Percentiles rank a stretch among this genome's conserved stretches.
These are phyloP conservation scores for Coelastrella sp. DNA, from an alignment of 139 green algal genomes.

Conservation along the genomic window DNA sequence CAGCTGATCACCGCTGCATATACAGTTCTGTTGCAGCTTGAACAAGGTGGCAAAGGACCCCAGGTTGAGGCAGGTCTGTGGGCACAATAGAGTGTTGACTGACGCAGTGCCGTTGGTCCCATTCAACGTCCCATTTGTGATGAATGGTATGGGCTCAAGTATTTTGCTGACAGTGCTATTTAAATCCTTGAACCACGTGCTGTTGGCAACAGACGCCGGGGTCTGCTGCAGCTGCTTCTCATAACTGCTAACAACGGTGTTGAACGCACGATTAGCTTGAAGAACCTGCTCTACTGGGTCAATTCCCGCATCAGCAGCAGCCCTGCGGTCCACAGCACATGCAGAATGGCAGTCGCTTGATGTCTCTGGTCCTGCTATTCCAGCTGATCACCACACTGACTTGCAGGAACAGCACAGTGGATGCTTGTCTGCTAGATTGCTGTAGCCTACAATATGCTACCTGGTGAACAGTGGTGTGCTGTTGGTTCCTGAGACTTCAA, in stretches of 20 bases:
- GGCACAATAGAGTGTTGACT: conserved; percentile 33
- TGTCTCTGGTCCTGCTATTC: background rate
- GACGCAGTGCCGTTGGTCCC: background rate
- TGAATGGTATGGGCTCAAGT: background rate
- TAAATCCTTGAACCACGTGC: conserved; percentile 36
- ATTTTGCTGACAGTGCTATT: conserved; percentile 41
- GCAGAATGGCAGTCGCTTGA: background rate
- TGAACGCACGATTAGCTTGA: conserved; percentile 21
- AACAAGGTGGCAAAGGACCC: conserved; percentile 50
- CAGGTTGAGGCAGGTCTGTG: conserved; percentile 50
- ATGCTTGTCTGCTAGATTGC: too few species aligned
- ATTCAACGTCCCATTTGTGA: background rate
- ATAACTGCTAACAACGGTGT: conserved; percentile 40
- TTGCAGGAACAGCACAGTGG: background rate
- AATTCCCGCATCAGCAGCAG: background rate
- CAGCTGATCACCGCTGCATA: conserved; percentile 44
- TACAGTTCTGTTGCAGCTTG: conserved; percentile 46
- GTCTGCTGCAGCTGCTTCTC: conserved; percentile 20
- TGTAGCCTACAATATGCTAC: too few species aligned
- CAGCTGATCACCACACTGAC: background rate
- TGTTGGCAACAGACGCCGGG: conserved; percentile 36
- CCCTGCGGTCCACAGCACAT: conserved; percentile 3
- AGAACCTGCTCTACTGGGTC: conserved; percentile 9
- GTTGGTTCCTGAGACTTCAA: too few species aligned
- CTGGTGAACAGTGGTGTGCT: too few species aligned